Percentiles rank a stretch among this genome's conserved stretches.
Evolutionary conservation across 768 basidiomycete species (phyloP).

Genomic region (Inosperma sp.): DNA sequence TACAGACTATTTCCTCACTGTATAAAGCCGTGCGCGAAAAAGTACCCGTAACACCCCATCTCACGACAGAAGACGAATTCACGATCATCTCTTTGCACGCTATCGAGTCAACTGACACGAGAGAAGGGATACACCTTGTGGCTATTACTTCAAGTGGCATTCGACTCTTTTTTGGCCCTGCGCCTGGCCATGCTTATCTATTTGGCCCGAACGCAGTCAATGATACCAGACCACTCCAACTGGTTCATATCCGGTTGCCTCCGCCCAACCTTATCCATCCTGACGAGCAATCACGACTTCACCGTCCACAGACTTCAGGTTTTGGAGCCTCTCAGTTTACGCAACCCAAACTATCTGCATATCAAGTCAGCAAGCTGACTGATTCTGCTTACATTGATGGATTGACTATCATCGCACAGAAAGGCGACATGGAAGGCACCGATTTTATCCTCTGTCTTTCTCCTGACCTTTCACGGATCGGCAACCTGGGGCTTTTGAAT

Average conservation of each 20-base stretch:
- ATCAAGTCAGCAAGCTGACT: slow-evolving; percentile 36
- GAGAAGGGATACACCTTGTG: slow-evolving; percentile 66
- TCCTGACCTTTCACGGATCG: slow-evolving; percentile 72
- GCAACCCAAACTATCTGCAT: slow-evolving; percentile 52
- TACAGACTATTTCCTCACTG: slow-evolving; percentile 72
- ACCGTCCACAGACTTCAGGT: slow-evolving; percentile 41
- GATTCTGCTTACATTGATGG: slow-evolving; percentile 64
- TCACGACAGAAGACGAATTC: slow-evolving; percentile 61
- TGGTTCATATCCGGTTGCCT: slow-evolving; percentile 76
- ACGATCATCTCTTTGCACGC: slow-evolving; percentile 67
- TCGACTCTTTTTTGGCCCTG: slow-evolving; percentile 76
- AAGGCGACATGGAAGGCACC: slow-evolving; percentile 65
- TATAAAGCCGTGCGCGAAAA: slow-evolving; percentile 78
- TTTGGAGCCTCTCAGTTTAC: slow-evolving; percentile 47
- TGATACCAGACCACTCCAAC: slow-evolving; percentile 48
- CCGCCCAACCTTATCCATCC: slow-evolving; percentile 74
- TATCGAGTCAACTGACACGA: slow-evolving; percentile 62
- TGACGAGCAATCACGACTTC: slow-evolving; percentile 56
- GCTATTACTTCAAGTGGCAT: slow-evolving; percentile 79
- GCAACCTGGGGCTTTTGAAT: slow-evolving; percentile 62
- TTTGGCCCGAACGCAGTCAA: slow-evolving; percentile 35
- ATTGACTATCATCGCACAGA: slow-evolving; percentile 64
- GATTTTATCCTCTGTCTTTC: slow-evolving; percentile 74
- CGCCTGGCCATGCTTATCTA: slow-evolving; percentile 46
- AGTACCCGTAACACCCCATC: slow-evolving; percentile 68